phyloP scores from a whole-genome alignment of 2,329 filamentous ascomycete genomes.

The Bipolaris gigantea region DNA sequence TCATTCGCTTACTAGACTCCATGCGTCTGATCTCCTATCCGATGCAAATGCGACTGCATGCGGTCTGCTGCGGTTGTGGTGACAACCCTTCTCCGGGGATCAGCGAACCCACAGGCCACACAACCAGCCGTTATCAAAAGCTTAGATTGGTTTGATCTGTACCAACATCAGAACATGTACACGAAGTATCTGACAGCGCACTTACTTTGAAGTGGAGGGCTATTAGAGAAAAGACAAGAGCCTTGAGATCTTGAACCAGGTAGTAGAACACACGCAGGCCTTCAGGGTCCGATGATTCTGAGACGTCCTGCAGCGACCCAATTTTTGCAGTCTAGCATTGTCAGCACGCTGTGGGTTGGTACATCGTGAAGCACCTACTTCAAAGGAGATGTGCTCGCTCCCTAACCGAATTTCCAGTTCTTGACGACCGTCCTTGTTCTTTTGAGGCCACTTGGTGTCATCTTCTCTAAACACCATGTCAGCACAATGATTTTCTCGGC shows the following conservation, averaged over 20 bases:
- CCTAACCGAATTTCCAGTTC: constrained; percentile 93
- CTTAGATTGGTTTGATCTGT: constrained; percentile 71
- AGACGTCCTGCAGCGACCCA: constrained; percentile 93
- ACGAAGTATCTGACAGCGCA: not conserved
- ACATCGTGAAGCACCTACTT: constrained; percentile 59
- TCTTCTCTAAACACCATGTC: constrained; percentile 71
- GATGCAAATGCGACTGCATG: not conserved
- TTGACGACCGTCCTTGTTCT: constrained; percentile 98
- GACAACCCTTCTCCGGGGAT: not conserved
- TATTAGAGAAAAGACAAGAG: constrained; percentile 93
- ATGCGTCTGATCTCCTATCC: constrained; percentile 1
- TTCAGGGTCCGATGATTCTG: constrained; percentile 93
- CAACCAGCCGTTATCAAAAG: not conserved
- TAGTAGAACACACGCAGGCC: constrained; percentile 98
- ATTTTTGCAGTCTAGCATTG: constrained; percentile 86
- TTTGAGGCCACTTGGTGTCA: constrained; percentile 97
- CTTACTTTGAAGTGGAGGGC: constrained; percentile 91
- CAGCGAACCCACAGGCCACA: not conserved
- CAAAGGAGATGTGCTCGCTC: constrained; percentile 95
- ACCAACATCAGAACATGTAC: constrained; percentile 7
- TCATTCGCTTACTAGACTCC: not conserved
- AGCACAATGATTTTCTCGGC: not conserved
- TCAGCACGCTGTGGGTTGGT: constrained; percentile 19
- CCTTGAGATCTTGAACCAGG: constrained; percentile 94
- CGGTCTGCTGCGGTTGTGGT: not conserved